Conservation (phyloP, 2,329 filamentous ascomycete species). For the Parafenestella ontariensis region DNA sequence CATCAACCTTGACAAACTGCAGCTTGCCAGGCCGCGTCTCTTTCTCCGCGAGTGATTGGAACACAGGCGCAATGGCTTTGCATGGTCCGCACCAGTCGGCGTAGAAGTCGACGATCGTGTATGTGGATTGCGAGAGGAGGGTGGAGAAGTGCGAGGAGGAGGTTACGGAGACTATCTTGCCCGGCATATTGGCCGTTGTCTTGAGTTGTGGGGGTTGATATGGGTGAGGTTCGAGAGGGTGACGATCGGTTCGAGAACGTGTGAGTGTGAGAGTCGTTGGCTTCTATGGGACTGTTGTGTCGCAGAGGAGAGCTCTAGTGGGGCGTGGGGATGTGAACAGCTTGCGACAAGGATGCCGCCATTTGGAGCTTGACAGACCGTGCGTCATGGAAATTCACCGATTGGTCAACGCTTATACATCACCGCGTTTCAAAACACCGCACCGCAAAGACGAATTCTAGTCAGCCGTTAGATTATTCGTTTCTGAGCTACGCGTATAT, state of each 20-base stretch:
- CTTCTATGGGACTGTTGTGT: neutral
- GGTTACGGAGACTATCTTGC: constrained; percentile 42
- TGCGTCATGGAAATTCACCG: constrained; percentile 6
- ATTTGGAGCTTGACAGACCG: constrained; percentile 1
- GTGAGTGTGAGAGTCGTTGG: neutral
- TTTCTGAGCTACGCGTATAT: neutral
- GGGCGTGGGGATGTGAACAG: constrained; percentile 22
- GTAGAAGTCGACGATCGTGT: constrained; percentile 60
- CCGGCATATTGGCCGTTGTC: constrained; percentile 28
- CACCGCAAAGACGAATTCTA: neutral
- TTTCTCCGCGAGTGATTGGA: constrained; percentile 59
- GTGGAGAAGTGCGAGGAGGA: constrained; percentile 46
- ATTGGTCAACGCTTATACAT: constrained; percentile 13
- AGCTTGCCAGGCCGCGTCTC: constrained; percentile 56
- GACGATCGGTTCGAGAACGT: neutral
- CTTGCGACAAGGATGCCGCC: constrained; percentile 26
- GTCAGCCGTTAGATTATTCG: neutral
- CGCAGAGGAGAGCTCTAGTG: neutral
- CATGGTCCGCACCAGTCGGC: constrained; percentile 66
- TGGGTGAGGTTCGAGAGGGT: no score
- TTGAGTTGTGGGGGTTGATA: neutral
- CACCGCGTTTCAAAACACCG: neutral
- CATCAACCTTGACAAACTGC: constrained; percentile 63
- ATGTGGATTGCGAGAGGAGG: constrained; percentile 44
- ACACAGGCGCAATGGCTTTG: constrained; percentile 60